Base-by-base conservation (phyloP, 495 filamentous ascomycete species). In the Achaetomiella virescens region DNA sequence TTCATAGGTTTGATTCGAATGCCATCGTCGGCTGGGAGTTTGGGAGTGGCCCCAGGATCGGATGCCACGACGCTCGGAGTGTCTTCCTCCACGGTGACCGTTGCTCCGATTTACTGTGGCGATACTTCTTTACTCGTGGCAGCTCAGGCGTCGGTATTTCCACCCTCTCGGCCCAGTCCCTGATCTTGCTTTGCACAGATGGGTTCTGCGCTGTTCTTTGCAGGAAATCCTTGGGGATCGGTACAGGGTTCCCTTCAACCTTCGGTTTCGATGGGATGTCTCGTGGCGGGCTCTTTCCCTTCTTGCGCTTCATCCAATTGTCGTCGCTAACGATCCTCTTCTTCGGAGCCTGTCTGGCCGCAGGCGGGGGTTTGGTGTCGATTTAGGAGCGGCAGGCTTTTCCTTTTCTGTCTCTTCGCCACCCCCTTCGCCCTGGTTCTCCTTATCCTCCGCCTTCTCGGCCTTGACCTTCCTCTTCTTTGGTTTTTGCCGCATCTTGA, bases 291-390 rank as follows among this genome's bases (percentile, higher is more conserved):
- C 69, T 79, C 58, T 73, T 77, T 54, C 77, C 79, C 42, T 74
- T 76, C 52, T 71, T 68, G 27, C 71, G 65, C 63, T 78, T 80
- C 71, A 80, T 77, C 88, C 88, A 92, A 59, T 92, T 84, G 37
- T 84, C 82, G 69, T 92, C 88, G 61, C 88, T 90, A 20, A 92
- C 78, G 21, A 92, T 84, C 45, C 88, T 79, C 74, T 90, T 92
- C 61, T 84, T 83, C 6, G 88, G 88, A 18, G 68, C 59, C 29
- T 48, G 63, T 38, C 67, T 70, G 15, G 65, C 57, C 40, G 51
- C 61, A 14, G 61, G 45, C 20, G 47, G 48, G 25, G 59, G 52
- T 6, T 53, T 9, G 2, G 37, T 12, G 48, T 47, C 20, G 55
- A 37, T 21, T 37, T 42, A 8, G 66, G 60, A 7, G 52, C 47